Percentiles rank a stretch among this genome's conserved stretches.
Conservation (phyloP, 164 flowering plant genomes). For the Macadamia integrifolia region DNA sequence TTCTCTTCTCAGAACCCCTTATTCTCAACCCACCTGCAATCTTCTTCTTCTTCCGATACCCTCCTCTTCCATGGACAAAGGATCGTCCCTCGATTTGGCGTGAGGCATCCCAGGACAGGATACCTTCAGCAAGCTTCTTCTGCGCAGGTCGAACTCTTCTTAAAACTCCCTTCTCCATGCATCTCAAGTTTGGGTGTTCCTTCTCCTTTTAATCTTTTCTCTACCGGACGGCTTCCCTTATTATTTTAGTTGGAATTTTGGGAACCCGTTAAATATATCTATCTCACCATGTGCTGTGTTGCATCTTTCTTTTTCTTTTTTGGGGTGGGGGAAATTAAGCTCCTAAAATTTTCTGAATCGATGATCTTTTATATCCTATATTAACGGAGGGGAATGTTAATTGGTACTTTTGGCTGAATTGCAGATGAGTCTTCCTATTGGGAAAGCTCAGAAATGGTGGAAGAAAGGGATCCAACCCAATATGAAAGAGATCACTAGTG, state of each 20-base stretch:
- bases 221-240: too few species aligned
- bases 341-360: not conserved
- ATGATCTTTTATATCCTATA: not conserved
- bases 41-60: conserved; percentile 15
- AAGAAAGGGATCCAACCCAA: conserved; percentile 63
- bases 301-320: not conserved
- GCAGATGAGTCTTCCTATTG: conserved; percentile 38
- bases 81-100: conserved; percentile 9
- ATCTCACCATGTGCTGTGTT: too few species aligned
- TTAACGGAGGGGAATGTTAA: not conserved
- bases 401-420: conserved; percentile 5
- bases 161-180: not conserved
- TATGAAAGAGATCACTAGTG: conserved; percentile 60
- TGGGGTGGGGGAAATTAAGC: not conserved
- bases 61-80: conserved; percentile 20
- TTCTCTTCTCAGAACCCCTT: conserved; percentile 14
- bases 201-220: too few species aligned
- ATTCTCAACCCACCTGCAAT: conserved; percentile 3
- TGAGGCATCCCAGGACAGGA: conserved; percentile 8
- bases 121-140: conserved; percentile 5
- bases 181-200: not conserved
- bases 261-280: too few species aligned
- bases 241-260: too few species aligned
- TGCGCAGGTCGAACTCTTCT: conserved; percentile 21
- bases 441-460: conserved; percentile 75